Evolutionary conservation across 1,284 basidiomycete genomes (phyloP), one percentile per base, ranked within the genome.

Genomic region (Cutaneotrichosporon spelunceum): DNA sequence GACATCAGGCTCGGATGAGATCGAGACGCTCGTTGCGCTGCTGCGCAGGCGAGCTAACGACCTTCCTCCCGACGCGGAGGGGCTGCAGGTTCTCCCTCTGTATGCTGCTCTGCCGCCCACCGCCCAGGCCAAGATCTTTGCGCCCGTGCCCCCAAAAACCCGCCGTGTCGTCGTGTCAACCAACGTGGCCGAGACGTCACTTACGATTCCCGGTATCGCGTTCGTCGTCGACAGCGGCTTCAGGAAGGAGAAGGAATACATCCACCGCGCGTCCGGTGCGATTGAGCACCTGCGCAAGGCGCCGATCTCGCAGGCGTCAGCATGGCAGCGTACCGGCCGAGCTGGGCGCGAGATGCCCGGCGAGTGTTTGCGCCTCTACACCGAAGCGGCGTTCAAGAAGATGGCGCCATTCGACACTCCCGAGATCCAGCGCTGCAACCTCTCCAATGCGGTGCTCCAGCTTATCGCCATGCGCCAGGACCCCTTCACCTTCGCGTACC

Each of bases 171-270:
- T 98, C 61, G 83, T 99, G 29, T 89, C 93, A 0, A 97, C 93
- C 16, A 97, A 96, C 77, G 93, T 97, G 57, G 93, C 95, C n/a
- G 95, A 99, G 78, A 99, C 96, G 0, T 93, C 90, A 24, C 91
- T 99, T 76, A 99, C 95, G 4, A 96, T 99, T 70, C 93, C 94
- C 5, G 94, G 94, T 2, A 88, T 99, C 59, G 88, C 86, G 62
- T 98, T 92, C 75, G 95, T 99, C 8, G 88, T 99, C 53, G 95
- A 99, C 78, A 88, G 90, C 0, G 93, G 93, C 0, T 89, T 94
- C 77, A 91, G 89, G 71, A 99, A 99, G 78, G 93, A 98, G 78
- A 96, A 96, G 79, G 84, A 89, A 61, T 94, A 89, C 76, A 75
- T 91, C 47, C 85, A 87, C 47, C 82, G 86, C 39, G 66, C 87